A percentile compares a stretch with the other conserved stretches of the same genome.
Conservation (phyloP, 441 rosid species). For the Pelargonium myrrhifolium region DNA sequence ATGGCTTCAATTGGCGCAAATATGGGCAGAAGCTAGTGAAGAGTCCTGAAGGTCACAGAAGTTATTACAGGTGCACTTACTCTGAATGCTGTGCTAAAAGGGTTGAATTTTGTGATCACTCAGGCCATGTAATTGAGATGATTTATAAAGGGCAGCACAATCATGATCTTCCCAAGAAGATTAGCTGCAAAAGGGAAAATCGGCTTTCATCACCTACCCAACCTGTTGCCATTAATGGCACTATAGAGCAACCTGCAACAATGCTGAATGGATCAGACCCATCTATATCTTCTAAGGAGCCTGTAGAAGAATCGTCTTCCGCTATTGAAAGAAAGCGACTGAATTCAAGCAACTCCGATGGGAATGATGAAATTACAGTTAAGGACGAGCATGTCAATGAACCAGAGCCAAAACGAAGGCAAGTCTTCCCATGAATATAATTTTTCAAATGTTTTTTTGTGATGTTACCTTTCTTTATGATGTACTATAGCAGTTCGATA, state of each 20-base stretch:
- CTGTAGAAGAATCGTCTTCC: conserved; percentile 25
- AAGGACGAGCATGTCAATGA: conserved; percentile 40
- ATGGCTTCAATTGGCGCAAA: conserved; percentile 95
- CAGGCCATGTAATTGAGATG: conserved; percentile 60
- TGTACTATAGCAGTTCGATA: conserved; percentile 6
- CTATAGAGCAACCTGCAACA: conserved; percentile 28
- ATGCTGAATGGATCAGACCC: conserved; percentile 35
- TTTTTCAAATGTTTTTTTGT: background rate
- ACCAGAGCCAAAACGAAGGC: conserved; percentile 64
- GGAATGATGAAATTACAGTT: conserved; percentile 28
- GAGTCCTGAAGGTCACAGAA: conserved; percentile 58
- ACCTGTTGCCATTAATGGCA: conserved; percentile 25
- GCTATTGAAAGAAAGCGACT: conserved; percentile 41
- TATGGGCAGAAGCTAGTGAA: conserved; percentile 99
- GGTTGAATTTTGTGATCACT: conserved; percentile 55
- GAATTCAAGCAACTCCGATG: conserved; percentile 29
- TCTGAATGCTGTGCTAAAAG: conserved; percentile 6
- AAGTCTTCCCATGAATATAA: conserved; percentile 19
- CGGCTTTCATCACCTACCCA: conserved; percentile 30
- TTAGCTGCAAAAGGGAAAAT: conserved; percentile 38
- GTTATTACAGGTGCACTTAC: conserved; percentile 2
- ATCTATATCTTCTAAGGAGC: conserved; percentile 43
- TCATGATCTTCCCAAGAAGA: conserved; percentile 77
- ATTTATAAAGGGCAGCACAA: conserved; percentile 76
- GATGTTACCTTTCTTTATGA: conserved; percentile 7